Evolutionary conservation across 257 asterid genomes (phyloP).

Genomic region (Coffea eugenioides): DNA sequence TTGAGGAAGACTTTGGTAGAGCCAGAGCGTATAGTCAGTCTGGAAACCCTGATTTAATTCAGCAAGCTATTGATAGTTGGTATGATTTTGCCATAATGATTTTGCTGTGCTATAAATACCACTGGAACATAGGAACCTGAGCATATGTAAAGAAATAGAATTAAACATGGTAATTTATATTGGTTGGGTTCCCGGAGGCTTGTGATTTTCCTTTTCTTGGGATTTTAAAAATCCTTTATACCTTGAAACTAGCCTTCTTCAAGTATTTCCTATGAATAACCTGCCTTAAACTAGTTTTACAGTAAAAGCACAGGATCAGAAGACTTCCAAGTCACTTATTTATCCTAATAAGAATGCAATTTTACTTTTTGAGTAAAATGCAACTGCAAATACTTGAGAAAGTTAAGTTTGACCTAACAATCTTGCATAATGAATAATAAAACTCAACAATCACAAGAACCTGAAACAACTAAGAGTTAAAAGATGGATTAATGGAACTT

Average conservation of each 20-base stretch:
- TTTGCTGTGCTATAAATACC: neutral
- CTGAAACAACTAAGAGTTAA: neutral
- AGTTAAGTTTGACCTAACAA: neutral
- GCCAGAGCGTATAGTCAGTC: slow-evolving; percentile 85
- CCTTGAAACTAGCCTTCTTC: neutral
- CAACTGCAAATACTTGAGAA: neutral
- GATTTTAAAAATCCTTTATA: neutral
- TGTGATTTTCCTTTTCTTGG: neutral
- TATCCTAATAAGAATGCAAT: neutral
- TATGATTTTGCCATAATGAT: slow-evolving; percentile 27
- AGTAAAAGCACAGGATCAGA: neutral
- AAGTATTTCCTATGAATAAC: neutral
- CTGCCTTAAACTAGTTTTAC: neutral
- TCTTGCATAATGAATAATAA: neutral
- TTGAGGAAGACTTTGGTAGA: slow-evolving; percentile 98
- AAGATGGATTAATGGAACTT: neutral
- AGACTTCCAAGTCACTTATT: neutral
- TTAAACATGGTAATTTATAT: neutral
- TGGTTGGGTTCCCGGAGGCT: neutral
- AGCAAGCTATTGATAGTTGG: slow-evolving; percentile 97
- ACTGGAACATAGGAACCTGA: neutral
- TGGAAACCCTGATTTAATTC: slow-evolving; percentile 62
- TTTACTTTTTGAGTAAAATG: neutral
- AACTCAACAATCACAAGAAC: neutral
- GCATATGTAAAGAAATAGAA: neutral